Evolutionary conservation across 441 rosid species (phyloP).

Genomic region (Corymbia calophylla): DNA sequence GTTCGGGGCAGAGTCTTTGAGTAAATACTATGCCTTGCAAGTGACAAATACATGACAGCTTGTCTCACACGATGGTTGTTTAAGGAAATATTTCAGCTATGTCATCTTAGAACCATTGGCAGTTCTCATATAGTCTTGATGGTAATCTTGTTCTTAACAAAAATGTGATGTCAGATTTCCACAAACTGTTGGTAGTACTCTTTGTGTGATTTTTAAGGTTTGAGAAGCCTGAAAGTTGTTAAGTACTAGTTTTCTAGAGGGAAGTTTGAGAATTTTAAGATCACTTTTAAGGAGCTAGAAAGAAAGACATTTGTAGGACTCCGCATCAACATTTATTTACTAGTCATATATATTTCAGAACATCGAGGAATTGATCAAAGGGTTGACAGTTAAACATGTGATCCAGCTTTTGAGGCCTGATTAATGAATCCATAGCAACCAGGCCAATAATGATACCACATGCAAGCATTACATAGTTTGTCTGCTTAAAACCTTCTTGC

Average conservation of each 20-base stretch:
- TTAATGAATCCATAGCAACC: background rate
- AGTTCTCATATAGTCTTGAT: background rate
- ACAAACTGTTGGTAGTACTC: background rate
- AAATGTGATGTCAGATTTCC: background rate
- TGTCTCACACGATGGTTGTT: background rate
- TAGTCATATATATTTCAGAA: background rate
- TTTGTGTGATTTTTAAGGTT: background rate
- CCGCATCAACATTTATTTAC: background rate
- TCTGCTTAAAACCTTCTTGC: background rate
- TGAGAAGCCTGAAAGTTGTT: background rate
- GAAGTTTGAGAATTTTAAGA: background rate
- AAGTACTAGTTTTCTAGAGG: background rate
- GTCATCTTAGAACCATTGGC: background rate
- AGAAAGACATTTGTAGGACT: background rate
- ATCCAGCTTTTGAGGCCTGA: background rate
- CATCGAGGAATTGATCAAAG: background rate
- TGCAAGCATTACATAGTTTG: background rate
- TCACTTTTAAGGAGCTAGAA: background rate
- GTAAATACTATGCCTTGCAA: background rate
- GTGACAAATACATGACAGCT: background rate
- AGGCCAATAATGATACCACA: background rate
- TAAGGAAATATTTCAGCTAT: background rate
- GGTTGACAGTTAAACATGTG: background rate
- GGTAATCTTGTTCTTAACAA: background rate
- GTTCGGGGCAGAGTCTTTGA: background rate